Evolutionary conservation across 495 filamentous ascomycete genomes (phyloP).

Genomic region (Penicillium desertorum): DNA sequence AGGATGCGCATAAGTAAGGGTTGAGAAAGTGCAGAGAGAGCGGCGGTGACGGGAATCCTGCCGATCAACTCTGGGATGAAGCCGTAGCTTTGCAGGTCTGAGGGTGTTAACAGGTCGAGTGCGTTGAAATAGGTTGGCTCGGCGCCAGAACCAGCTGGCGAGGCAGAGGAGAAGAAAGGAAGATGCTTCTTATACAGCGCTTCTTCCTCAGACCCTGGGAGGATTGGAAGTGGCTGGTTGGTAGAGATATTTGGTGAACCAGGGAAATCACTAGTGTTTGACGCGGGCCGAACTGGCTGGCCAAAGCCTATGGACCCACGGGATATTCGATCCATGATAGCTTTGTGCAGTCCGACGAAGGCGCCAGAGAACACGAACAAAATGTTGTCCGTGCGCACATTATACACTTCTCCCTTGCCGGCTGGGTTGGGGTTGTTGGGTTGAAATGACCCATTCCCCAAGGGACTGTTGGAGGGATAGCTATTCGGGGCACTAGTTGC

Average conservation of each 20-base stretch:
- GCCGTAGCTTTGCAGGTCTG: slow-evolving; percentile 85
- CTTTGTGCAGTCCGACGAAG: slow-evolving; percentile 89
- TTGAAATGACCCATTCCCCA: slow-evolving; percentile 45
- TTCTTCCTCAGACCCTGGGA: slow-evolving; percentile 55
- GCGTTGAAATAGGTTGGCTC: slow-evolving; percentile 66
- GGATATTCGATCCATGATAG: slow-evolving; percentile 79
- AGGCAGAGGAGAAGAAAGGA: slow-evolving; percentile 59
- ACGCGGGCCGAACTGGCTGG: slow-evolving; percentile 63
- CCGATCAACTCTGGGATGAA: slow-evolving; percentile 95
- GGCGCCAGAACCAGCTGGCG: slow-evolving; percentile 29
- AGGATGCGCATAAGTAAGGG: slow-evolving; percentile 80
- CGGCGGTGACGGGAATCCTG: slow-evolving; percentile 82
- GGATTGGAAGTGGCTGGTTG: slow-evolving; percentile 47
- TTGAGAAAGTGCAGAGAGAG: slow-evolving; percentile 77
- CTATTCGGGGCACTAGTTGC: slow-evolving; percentile 42
- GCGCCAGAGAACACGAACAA: slow-evolving; percentile 95
- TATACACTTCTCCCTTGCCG: slow-evolving; percentile 80
- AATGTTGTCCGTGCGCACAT: slow-evolving; percentile 91
- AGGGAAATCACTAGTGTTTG: slow-evolving; percentile 26
- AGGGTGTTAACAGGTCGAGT: slow-evolving; percentile 75
- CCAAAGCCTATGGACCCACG: slow-evolving; percentile 92
- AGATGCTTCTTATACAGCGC: slow-evolving; percentile 65
- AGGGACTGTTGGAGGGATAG: slow-evolving; percentile 51
- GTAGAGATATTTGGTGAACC: slow-evolving; percentile 27
- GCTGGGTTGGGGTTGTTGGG: slow-evolving; percentile 41